Conservation (phyloP, 768 basidiomycete genomes). For the Auricularia cornea region DNA sequence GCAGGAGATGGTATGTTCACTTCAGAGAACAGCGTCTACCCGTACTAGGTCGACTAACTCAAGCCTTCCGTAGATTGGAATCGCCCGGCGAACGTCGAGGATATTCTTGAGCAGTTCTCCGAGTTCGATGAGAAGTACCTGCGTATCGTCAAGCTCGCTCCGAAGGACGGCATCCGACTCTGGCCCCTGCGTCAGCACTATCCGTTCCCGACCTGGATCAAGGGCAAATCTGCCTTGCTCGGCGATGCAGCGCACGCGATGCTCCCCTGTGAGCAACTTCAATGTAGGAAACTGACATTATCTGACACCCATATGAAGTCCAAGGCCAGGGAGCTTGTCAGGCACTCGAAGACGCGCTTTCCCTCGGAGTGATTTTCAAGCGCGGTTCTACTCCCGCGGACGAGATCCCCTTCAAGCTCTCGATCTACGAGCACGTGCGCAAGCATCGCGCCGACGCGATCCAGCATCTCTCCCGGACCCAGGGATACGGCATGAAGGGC, state of each 20-base stretch:
- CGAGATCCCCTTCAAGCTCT: background rate
- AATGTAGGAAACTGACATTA: background rate
- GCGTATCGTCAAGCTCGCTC: background rate
- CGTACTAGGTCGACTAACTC: no score
- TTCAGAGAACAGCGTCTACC: no score
- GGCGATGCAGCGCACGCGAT: constrained; percentile 1
- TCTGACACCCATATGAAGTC: background rate
- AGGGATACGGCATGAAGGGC: background rate
- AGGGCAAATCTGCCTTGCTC: background rate
- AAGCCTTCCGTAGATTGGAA: background rate
- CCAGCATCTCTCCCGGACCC: background rate
- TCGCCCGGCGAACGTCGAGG: background rate
- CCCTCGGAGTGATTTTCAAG: background rate
- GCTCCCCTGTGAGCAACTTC: background rate
- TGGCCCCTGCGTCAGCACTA: constrained; percentile 3
- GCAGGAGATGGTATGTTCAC: background rate
- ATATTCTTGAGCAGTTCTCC: background rate
- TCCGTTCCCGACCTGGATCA: constrained; percentile 2
- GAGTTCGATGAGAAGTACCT: background rate
- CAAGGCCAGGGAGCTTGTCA: background rate
- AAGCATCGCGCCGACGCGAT: background rate
- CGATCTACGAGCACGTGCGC: background rate
- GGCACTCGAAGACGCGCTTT: background rate
- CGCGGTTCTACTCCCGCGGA: background rate
- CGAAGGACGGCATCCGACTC: background rate